A percentile compares a stretch with the other conserved stretches of the same genome.
These are phyloP conservation scores for Sanghuangporus baumii DNA, from an alignment of 1,284 basidiomycete genomes.

Conservation along the genomic window DNA sequence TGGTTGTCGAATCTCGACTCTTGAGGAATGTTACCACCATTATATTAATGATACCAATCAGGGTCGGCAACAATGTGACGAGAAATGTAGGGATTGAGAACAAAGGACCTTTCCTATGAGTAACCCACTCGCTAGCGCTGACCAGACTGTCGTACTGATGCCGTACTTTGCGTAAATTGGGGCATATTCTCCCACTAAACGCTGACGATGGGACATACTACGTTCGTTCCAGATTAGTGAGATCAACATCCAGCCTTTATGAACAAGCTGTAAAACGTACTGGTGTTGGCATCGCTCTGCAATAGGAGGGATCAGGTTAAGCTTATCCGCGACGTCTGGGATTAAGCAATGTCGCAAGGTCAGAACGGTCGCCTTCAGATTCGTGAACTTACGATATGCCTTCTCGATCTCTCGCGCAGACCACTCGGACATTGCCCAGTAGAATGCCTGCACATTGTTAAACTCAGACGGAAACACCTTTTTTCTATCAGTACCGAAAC, in stretches of 20 bases:
- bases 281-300: slow-evolving; percentile 77
- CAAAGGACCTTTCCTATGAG: slow-evolving; percentile 61
- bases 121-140: slow-evolving; percentile 65
- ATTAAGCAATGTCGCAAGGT: background rate
- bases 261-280: slow-evolving; percentile 29
- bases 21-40: slow-evolving; percentile 40
- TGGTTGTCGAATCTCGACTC: slow-evolving; percentile 61
- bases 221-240: background rate
- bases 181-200: slow-evolving; percentile 77
- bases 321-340: slow-evolving; percentile 61
- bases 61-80: background rate
- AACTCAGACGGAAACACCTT: background rate
- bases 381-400: slow-evolving; percentile 47
- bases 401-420: slow-evolving; percentile 68
- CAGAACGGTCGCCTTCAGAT: background rate
- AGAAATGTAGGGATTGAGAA: background rate
- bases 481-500: slow-evolving; percentile 16
- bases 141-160: slow-evolving; percentile 68
- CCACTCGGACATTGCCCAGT: slow-evolving; percentile 82
- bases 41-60: slow-evolving; percentile 28
- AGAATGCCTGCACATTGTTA: slow-evolving; percentile 44
- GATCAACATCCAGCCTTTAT: background rate
- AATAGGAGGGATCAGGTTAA: slow-evolving; percentile 68
- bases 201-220: slow-evolving; percentile 68
- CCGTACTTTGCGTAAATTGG: slow-evolving; percentile 57